Percentiles rank a stretch among this genome's conserved stretches.
Conservation (phyloP, 306 rosid genomes). For the Vigna nakashimae region DNA sequence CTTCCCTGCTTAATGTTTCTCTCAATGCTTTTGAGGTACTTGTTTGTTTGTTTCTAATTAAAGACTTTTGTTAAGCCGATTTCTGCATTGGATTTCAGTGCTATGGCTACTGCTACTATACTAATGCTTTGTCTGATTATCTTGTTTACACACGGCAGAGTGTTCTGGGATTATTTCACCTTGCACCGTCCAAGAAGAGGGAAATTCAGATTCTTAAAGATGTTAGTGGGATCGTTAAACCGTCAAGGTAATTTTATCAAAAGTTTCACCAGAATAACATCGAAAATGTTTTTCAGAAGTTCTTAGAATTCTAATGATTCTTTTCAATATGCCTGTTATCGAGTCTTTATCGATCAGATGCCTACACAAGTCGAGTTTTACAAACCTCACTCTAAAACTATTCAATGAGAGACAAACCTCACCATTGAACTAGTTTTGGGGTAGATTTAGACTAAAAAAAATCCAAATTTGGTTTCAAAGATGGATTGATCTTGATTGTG, state of each 20-base stretch:
- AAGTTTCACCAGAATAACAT: conserved; percentile 3
- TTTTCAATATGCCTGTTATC: not conserved
- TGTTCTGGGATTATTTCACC: conserved; percentile 58
- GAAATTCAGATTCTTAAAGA: conserved; percentile 68
- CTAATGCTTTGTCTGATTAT: conserved; percentile 23
- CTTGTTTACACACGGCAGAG: conserved; percentile 47
- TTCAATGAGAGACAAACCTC: not conserved
- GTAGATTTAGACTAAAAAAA: not conserved
- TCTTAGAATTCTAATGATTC: not conserved
- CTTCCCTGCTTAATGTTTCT: conserved; percentile 66
- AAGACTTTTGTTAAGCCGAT: not conserved
- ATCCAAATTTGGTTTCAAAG: conserved; percentile 1
- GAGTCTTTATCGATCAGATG: not conserved
- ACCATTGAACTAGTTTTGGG: not conserved
- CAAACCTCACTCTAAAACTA: not conserved
- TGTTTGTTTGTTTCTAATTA: not conserved
- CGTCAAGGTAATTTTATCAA: conserved; percentile 65
- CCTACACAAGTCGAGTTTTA: not conserved
- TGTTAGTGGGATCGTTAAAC: conserved; percentile 73
- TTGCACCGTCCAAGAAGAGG: conserved; percentile 71
- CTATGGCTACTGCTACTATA: not conserved
- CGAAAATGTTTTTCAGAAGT: not conserved
- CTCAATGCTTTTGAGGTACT: conserved; percentile 72
- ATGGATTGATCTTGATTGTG: conserved; percentile 13
- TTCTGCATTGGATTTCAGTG: not conserved